Evolutionary conservation across 2,329 filamentous ascomycete species (phyloP), one percentile per base, ranked within the genome.

Genomic region (Hypoxylon sp.): DNA sequence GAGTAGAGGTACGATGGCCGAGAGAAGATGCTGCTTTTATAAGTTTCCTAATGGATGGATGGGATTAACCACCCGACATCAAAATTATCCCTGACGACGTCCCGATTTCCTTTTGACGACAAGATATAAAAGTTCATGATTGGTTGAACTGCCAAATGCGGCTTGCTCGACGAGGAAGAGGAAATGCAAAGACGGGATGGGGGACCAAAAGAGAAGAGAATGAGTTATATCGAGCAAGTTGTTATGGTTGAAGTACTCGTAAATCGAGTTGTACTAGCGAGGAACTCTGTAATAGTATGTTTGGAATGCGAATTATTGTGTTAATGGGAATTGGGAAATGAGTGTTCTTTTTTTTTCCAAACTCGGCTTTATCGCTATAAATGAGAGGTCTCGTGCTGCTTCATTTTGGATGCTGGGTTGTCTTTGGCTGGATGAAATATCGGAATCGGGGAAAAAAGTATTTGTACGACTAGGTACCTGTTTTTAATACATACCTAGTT

Each of bases 61-160:
- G n/a, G n/a, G n/a, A n/a, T 37, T 23, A 30, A 21, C 26, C 26
- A 32, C 21, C 25, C 30, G 29, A 31, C 37, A 23, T 12, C 34
- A 48, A 40, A 32, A 27, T 30, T 25, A 29, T 23, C 35, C 44
- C 21, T 55, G 30, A 58, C 51, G 55, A 58, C 38, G 43, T 55
- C 42, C 51, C 51, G 55, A 58, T 30, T 44, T 46, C 36, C 45
- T 48, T 52, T 45, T 49, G 35, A 52, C 43, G 51, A 55, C 47
- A 20, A 36, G 23, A 38, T 35, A 40, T 51, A 40, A n/a, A n/a
- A n/a, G n/a, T n/a, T n/a, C n/a, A n/a, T n/a, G n/a, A n/a, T n/a
- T 32, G 30, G 34, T 34, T 19, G 17, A 19, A 38, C 23, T 36
- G 19, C 46, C 19, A 9, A 25, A 16, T 32, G 25, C n/a, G 35